Conservation (phyloP, 768 basidiomycete genomes). For the Termitomyces titanicus region DNA sequence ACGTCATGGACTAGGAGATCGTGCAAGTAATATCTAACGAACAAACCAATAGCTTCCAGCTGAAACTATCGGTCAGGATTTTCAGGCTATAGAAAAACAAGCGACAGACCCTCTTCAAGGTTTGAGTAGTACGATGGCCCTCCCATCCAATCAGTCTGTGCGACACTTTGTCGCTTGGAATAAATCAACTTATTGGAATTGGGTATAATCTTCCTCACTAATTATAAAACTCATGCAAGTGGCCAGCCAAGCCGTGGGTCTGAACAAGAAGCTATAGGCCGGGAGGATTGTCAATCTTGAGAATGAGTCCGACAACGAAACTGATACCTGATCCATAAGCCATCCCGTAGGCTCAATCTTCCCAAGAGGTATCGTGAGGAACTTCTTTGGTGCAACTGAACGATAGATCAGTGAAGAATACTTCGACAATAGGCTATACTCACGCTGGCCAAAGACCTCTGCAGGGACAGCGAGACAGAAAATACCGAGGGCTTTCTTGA, state of each 20-base stretch:
- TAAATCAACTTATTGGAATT: background rate
- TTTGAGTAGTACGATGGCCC: conserved; percentile 37
- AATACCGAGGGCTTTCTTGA: conserved; percentile 1
- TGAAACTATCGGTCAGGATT: conserved; percentile 13
- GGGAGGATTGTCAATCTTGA: background rate
- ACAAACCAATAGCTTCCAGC: conserved; percentile 62
- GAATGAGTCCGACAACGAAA: background rate
- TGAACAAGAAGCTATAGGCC: conserved; percentile 38
- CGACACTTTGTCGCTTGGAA: conserved; percentile 21
- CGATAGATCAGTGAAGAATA: background rate
- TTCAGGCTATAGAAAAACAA: background rate
- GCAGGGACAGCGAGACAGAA: conserved; percentile 7
- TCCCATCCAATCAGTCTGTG: conserved; percentile 40
- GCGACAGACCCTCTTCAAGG: conserved; percentile 36
- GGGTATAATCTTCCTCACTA: conserved; percentile 3
- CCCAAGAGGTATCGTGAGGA: conserved; percentile 35
- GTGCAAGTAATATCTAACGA: conserved; percentile 16
- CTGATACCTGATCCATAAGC: conserved; percentile 37
- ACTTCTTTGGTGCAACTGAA: conserved; percentile 41
- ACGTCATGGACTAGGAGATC: background rate
- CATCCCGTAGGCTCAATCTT: conserved; percentile 36
- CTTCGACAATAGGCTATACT: conserved; percentile 7
- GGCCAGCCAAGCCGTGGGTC: conserved; percentile 40
- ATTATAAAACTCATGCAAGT: conserved; percentile 35
- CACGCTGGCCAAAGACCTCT: conserved; percentile 21